Percentiles rank a stretch among this genome's conserved stretches.
These are phyloP conservation scores for Chlorella sp. DNA, from an alignment of 139 green algal genomes.

Conservation along the genomic window DNA sequence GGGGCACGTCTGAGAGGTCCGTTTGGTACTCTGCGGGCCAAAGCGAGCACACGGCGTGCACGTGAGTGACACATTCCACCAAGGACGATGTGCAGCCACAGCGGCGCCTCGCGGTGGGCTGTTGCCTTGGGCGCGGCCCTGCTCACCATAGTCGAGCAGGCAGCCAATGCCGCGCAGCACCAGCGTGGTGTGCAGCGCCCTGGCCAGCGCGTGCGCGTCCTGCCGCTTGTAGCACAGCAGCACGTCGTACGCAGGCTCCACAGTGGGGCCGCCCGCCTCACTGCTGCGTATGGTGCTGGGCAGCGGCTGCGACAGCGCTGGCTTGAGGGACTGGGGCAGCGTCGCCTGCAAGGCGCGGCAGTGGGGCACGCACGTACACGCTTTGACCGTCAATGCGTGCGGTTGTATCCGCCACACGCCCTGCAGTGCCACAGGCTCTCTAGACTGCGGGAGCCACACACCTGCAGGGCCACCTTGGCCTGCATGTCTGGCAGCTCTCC, in stretches of 20 bases:
- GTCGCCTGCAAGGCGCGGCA: too few relatives aligned
- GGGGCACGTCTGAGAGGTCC: conserved; percentile 4
- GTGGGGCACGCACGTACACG: too few relatives aligned
- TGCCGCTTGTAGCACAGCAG: conserved; percentile 14
- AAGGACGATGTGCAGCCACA: too few relatives aligned
- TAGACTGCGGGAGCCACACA: too few relatives aligned
- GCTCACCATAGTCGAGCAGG: conserved; percentile 10
- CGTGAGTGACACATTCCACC: too few relatives aligned
- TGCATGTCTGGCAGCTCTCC: conserved; percentile 10
- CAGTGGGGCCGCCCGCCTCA: background rate
- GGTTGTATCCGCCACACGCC: too few relatives aligned
- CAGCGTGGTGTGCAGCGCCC: conserved; percentile 3
- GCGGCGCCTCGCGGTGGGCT: too few relatives aligned
- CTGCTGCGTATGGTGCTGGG: background rate
- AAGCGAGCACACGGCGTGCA: too few relatives aligned
- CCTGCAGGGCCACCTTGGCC: conserved; percentile 1
- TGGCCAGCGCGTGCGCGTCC: conserved; percentile 3
- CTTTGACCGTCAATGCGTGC: too few relatives aligned
- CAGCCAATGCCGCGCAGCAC: conserved; percentile 7
- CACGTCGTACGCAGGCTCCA: conserved; percentile 7
- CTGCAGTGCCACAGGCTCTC: too few relatives aligned
- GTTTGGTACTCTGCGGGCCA: conserved; percentile 1
- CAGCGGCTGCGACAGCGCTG: background rate
- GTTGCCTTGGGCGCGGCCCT: too few relatives aligned
- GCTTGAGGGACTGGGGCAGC: background rate